Evolutionary conservation across 805 yeast species (phyloP).

Genomic region (Clavispora phyllophila): DNA sequence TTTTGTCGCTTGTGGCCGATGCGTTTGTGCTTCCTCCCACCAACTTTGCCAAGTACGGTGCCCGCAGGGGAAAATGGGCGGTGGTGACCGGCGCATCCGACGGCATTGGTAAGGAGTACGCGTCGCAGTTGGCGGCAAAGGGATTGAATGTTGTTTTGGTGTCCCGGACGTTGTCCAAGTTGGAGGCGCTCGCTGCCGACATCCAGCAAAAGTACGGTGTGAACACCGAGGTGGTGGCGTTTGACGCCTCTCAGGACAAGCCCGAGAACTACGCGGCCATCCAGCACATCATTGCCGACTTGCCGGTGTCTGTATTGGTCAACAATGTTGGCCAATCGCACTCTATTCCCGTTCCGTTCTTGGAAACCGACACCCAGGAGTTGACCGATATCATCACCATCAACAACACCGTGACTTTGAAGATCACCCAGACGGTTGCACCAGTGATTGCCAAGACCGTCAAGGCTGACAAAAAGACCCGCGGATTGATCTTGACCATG

Average conservation of each 20-base stretch:
- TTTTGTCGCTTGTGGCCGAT: slow-evolving; percentile 52
- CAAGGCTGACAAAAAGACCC: slow-evolving; percentile 31
- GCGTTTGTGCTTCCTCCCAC: slow-evolving; percentile 60
- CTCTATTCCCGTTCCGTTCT: slow-evolving; percentile 89
- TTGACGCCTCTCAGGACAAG: slow-evolving; percentile 70
- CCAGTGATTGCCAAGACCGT: slow-evolving; percentile 63
- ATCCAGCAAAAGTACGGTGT: slow-evolving; percentile 56
- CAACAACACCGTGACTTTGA: slow-evolving; percentile 79
- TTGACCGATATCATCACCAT: slow-evolving; percentile 75
- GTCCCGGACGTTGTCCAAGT: slow-evolving; percentile 77
- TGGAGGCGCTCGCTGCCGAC: slow-evolving; percentile 60
- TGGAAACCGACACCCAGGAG: slow-evolving; percentile 72
- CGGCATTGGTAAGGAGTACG: slow-evolving; percentile 93
- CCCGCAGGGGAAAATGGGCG: slow-evolving; percentile 75
- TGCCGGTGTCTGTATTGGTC: slow-evolving; percentile 70
- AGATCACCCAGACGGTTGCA: slow-evolving; percentile 72
- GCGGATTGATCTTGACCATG: slow-evolving; percentile 85
- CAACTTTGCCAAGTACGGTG: slow-evolving; percentile 67
- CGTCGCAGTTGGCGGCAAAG: slow-evolving; percentile 75
- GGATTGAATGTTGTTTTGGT: slow-evolving; percentile 83
- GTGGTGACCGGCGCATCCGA: slow-evolving; percentile 96
- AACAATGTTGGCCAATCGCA: slow-evolving; percentile 96
- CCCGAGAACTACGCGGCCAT: slow-evolving; percentile 53
- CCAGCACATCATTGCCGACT: slow-evolving; percentile 37
- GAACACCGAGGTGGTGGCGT: slow-evolving; percentile 60